Evolutionary conservation across 139 green algal genomes (phyloP).

Genomic region (Limnomonas spitsbergensis): DNA sequence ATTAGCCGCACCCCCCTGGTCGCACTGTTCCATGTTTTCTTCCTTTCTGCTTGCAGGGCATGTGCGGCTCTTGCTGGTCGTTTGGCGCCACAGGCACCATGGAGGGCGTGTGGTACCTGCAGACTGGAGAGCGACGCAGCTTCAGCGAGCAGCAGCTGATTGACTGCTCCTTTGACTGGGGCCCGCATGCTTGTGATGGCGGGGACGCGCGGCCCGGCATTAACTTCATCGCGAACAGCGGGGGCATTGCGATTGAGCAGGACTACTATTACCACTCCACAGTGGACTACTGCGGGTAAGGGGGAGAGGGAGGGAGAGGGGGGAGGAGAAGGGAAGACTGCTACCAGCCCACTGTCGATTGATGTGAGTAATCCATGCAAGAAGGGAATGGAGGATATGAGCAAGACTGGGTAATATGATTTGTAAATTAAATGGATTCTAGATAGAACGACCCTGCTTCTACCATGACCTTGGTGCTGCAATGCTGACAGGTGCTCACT

Average conservation of each 20-base stretch:
- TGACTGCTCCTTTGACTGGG: conserved; percentile 61
- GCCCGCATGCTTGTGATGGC: conserved; percentile 26
- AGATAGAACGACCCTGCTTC: too few species aligned
- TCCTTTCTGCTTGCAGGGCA: conserved; percentile 29
- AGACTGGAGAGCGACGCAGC: conserved; percentile 44
- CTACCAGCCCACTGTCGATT: too few species aligned
- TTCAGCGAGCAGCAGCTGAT: conserved; percentile 67
- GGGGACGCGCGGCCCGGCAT: conserved; percentile 35
- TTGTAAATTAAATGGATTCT: too few species aligned
- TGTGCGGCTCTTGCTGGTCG: conserved; percentile 49
- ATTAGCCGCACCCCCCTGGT: too few species aligned
- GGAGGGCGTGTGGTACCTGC: conserved; percentile 46
- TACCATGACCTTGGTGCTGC: too few species aligned
- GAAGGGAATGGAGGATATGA: too few species aligned
- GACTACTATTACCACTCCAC: conserved; percentile 23
- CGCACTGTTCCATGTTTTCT: too few species aligned
- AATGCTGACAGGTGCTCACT: too few species aligned
- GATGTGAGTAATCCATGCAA: too few species aligned
- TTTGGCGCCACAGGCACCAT: conserved; percentile 53
- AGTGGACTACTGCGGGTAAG: conserved; percentile 21
- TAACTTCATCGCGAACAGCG: conserved; percentile 28
- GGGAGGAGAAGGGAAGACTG: too few species aligned
- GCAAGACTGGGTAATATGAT: too few species aligned
- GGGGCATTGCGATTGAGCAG: conserved; percentile 38
- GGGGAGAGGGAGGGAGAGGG: too few species aligned